Evolutionary conservation across 352 stramenopile species (phyloP), one percentile per base, ranked within the genome.

Genomic region (Pythium dissimile): DNA sequence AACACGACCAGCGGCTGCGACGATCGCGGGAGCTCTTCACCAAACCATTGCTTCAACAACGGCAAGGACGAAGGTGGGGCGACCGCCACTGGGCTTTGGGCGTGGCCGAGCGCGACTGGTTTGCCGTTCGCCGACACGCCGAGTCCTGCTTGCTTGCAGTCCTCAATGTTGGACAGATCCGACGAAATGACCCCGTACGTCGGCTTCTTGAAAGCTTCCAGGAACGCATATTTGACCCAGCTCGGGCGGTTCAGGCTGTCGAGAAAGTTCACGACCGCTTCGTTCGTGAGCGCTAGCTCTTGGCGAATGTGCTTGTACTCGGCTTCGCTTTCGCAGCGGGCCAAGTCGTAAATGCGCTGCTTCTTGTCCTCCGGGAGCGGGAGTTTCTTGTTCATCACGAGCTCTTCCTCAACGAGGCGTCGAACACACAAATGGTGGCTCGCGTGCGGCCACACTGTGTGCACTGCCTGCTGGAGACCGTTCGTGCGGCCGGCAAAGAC

Each of bases 181-280:
- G 72, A 84, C 44, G 82, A 86, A 24, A 92, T 56, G 35, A 89
- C 73, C 34, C 87, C 83, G 54, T 87, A 92, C 32, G 79, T 92
- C 21, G 82, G 79, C 9, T 80, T 72, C 24, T 73, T 77, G 56
- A 80, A 86, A 16, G 64, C 60, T 30, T 88, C 79, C 8, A 88
- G 47, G 51, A 92, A 92, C 2, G 79, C 79, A 47, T 88, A 92
- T 54, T 89, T 89, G 45, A 92, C 79, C 82, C 82, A 92, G 31
- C 75, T 77, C 2, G 73, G 61, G 21, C 75, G 71, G 34, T 75
- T 69, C 15, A 92, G 55, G n/a, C 62, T 61, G 43, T 92, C 79
- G 30, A 92, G 61, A 50, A 78, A 82, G 26, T 71, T 53, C 27
- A 87, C 69, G 5, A 63, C 66, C 1, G 73, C 64, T 59, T 86